Conservation (phyloP, 345 rosid genomes). For the Melaleuca quinquenervia region DNA sequence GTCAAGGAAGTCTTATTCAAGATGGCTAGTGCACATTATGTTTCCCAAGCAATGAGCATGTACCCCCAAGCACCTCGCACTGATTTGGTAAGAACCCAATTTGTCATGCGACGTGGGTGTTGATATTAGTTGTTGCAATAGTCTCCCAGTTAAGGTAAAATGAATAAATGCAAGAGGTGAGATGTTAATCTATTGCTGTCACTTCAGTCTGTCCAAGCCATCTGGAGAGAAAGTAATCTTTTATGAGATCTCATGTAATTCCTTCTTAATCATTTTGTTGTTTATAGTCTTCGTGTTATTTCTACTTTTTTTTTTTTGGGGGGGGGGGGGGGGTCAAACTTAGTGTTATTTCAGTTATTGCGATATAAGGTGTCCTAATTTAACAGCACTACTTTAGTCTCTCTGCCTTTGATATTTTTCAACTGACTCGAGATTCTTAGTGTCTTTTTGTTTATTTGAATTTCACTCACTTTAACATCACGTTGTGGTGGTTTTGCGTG, state of each 20-base stretch:
- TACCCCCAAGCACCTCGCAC: constrained; percentile 65
- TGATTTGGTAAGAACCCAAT: constrained; percentile 45
- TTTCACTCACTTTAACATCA: background rate
- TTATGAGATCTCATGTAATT: background rate
- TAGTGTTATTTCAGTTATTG: background rate
- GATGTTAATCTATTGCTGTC: background rate
- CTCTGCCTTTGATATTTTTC: background rate
- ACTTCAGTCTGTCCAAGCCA: background rate
- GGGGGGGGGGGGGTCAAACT: background rate
- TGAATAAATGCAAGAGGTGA: background rate
- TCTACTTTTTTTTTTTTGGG: background rate
- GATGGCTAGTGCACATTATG: constrained; percentile 54
- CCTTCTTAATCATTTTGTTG: background rate
- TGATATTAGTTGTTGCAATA: background rate
- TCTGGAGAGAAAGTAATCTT: background rate
- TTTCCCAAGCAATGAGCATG: constrained; percentile 43
- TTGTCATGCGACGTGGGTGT: background rate
- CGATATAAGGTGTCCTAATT: background rate
- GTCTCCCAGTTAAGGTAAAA: background rate
- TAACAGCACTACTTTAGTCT: background rate
- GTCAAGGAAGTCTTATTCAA: constrained; percentile 28
- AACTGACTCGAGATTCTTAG: background rate
- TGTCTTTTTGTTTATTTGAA: background rate
- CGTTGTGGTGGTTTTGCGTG: background rate
- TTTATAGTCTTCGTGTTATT: background rate